These are phyloP conservation scores for Neurospora sp. DNA, from an alignment of 2,329 filamentous ascomycete species.

Conservation along the genomic window DNA sequence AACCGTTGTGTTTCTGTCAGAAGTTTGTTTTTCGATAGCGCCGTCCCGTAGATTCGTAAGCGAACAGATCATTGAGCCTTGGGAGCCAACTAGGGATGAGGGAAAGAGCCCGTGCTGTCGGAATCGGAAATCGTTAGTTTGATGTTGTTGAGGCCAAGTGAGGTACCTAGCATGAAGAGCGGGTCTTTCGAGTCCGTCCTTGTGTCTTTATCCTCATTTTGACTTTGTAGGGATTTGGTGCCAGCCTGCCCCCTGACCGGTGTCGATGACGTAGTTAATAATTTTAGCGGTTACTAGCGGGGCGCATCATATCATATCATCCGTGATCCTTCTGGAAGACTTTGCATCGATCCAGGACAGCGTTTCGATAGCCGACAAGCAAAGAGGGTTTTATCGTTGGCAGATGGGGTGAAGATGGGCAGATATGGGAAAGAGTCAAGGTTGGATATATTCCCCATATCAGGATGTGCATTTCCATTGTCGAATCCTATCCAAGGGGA, in stretches of 20 bases:
- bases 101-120: constrained; percentile 7
- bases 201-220: constrained; percentile 5
- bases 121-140: constrained; percentile 9
- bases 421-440: neutral
- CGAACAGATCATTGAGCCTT: neutral
- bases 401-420: neutral
- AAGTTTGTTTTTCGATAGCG: neutral
- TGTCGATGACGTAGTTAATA: neutral
- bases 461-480: neutral
- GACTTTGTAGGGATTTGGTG: neutral
- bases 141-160: neutral
- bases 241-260: neutral
- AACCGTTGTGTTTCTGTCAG: neutral
- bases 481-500: neutral
- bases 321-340: neutral
- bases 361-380: neutral
- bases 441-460: neutral
- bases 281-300: neutral
- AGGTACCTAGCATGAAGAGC: neutral
- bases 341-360: neutral
- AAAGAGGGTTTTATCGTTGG: neutral
- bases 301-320: neutral
- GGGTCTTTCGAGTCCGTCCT: neutral
- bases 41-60: neutral
- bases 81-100: neutral